A percentile compares a stretch with the other conserved stretches of the same genome.
Evolutionary conservation across 163 green algal species (phyloP).

Genomic region (Scenedesmus sp.): DNA sequence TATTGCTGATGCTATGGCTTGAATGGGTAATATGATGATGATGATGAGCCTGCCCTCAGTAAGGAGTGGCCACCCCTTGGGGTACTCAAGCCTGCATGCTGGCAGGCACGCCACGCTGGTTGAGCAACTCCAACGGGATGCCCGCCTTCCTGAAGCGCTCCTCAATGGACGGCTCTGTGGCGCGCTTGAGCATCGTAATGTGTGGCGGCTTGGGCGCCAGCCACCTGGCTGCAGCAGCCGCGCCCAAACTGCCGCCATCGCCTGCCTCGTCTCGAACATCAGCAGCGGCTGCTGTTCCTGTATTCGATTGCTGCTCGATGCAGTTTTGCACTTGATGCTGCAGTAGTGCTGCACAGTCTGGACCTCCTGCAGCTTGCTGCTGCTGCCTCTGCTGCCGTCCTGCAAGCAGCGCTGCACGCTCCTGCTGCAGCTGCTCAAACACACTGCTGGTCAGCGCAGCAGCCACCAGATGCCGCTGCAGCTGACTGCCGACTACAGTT

Average conservation of each 20-base stretch:
- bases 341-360: neutral
- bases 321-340: neutral
- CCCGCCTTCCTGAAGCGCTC: constrained; percentile 60
- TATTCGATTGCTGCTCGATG: neutral
- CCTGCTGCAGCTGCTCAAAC: constrained; percentile 48
- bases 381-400: constrained; percentile 34
- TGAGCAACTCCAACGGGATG: constrained; percentile 47
- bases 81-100: neutral
- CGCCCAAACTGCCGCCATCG: neutral
- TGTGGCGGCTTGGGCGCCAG: constrained; percentile 38
- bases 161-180: constrained; percentile 74
- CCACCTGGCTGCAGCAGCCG: constrained; percentile 18
- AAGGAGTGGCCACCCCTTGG: too few species aligned
- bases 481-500: neutral
- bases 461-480: constrained; percentile 46
- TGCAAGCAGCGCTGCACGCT: neutral
- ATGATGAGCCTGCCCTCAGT: too few species aligned
- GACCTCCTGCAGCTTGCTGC: neutral
- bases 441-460: constrained; percentile 35
- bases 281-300: neutral
- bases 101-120: neutral
- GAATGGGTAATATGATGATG: too few species aligned
- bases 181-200: constrained; percentile 68
- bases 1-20: too few species aligned
- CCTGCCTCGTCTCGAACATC: neutral